A percentile compares a stretch with the other conserved stretches of the same genome.
Conservation (phyloP, 768 basidiomycete genomes). For the Trametes elegans region DNA sequence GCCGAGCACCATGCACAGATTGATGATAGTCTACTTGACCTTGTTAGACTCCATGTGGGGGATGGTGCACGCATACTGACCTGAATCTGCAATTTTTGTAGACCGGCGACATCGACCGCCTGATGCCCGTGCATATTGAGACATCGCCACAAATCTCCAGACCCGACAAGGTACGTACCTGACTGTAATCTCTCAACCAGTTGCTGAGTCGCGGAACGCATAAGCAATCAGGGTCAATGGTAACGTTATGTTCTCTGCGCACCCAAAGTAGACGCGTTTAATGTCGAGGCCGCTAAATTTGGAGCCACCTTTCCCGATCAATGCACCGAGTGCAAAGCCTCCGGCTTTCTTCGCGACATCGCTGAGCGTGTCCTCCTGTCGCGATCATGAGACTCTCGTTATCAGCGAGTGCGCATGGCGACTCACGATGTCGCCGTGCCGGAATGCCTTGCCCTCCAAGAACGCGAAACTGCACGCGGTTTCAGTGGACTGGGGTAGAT, state of each 20-base stretch:
- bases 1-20: slow-evolving; percentile 86
- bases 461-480: slow-evolving; percentile 60
- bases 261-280: slow-evolving; percentile 84
- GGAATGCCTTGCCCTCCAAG: slow-evolving; percentile 81
- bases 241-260: slow-evolving; percentile 18
- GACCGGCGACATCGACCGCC: slow-evolving; percentile 81
- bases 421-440: slow-evolving; percentile 83
- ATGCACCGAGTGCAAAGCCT: slow-evolving; percentile 54
- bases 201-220: slow-evolving; percentile 47
- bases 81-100: slow-evolving; percentile 70
- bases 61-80: slow-evolving; percentile 33
- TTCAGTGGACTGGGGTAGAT: slow-evolving; percentile 40
- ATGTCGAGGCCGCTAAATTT: slow-evolving; percentile 82
- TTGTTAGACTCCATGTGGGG: neutral
- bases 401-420: neutral
- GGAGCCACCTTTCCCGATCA: slow-evolving; percentile 51
- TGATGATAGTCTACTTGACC: slow-evolving; percentile 71
- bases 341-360: slow-evolving; percentile 57
- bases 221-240: neutral
- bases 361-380: slow-evolving; percentile 68
- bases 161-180: slow-evolving; percentile 36
- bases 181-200: slow-evolving; percentile 89
- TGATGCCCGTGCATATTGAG: slow-evolving; percentile 26
- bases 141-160: neutral
- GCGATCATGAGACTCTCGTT: slow-evolving; percentile 18